phyloP scores from a whole-genome alignment of 2,329 filamentous ascomycete genomes.

The Epichloe bromicola region DNA sequence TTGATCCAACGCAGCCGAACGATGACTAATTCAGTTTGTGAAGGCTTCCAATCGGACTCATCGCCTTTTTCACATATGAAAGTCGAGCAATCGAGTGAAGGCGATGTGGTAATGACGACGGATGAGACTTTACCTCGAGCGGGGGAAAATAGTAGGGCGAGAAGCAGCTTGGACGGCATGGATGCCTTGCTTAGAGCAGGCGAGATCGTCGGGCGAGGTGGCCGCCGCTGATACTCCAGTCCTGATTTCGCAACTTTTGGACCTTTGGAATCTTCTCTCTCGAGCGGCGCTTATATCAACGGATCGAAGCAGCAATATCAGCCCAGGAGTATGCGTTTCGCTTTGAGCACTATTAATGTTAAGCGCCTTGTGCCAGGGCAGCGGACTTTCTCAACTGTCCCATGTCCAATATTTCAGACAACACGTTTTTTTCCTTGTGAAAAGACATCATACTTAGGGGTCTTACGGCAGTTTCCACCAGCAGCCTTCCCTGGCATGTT shows the following conservation, averaged over 20 bases:
- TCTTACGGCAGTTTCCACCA: no score
- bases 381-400: no score
- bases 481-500: no score
- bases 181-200: constrained; percentile 44
- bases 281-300: neutral
- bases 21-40: constrained; percentile 16
- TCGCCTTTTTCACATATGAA: constrained; percentile 20
- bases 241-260: neutral
- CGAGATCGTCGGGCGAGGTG: constrained; percentile 41
- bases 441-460: no score
- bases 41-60: constrained; percentile 22
- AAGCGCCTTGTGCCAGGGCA: no score
- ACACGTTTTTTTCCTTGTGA: no score
- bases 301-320: no score
- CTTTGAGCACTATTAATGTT: no score
- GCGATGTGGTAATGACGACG: constrained; percentile 20
- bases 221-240: constrained; percentile 9
- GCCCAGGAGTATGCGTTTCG: no score
- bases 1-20: constrained; percentile 6
- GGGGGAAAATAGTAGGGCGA: constrained; percentile 9
- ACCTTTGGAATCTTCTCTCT: neutral
- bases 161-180: constrained; percentile 38
- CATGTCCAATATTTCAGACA: no score
- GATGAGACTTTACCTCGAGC: constrained; percentile 11
- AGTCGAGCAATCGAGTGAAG: constrained; percentile 16